A percentile compares a stretch with the other conserved stretches of the same genome.
Conservation (phyloP, 441 rosid species). For the Pelargonium australe region DNA sequence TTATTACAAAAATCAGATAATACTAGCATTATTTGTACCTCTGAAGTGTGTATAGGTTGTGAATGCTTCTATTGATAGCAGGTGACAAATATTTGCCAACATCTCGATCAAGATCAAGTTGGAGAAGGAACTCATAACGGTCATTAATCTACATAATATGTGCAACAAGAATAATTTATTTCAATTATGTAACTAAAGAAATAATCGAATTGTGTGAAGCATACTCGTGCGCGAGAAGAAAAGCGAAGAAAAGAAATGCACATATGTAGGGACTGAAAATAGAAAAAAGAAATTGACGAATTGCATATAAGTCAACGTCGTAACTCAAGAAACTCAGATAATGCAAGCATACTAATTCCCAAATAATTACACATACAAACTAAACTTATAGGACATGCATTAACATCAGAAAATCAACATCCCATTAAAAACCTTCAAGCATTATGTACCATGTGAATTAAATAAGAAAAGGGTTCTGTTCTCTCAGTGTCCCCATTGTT, state of each 20-base stretch:
- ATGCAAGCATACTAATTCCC: background rate
- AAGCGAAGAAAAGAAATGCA: background rate
- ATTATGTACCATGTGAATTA: background rate
- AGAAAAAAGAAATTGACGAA: background rate
- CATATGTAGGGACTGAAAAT: background rate
- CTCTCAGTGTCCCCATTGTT: background rate
- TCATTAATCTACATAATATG: constrained; percentile 38
- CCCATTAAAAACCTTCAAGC: background rate
- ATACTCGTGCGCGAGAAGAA: background rate
- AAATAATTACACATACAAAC: background rate
- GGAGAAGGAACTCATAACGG: constrained; percentile 48
- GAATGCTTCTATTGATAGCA: constrained; percentile 43
- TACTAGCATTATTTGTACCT: constrained; percentile 26
- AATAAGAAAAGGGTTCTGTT: background rate
- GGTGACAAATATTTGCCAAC: constrained; percentile 45
- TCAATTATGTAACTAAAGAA: background rate
- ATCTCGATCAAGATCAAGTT: constrained; percentile 52
- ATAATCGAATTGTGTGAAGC: background rate
- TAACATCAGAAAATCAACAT: background rate
- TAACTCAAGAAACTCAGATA: background rate
- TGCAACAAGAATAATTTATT: background rate
- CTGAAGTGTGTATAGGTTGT: constrained; percentile 49
- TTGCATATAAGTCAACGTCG: background rate
- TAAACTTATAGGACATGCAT: background rate
- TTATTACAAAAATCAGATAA: no score